Evolutionary conservation across 2,329 filamentous ascomycete genomes (phyloP), one percentile per base, ranked within the genome.

Genomic region (Canariomyces notabilis): DNA sequence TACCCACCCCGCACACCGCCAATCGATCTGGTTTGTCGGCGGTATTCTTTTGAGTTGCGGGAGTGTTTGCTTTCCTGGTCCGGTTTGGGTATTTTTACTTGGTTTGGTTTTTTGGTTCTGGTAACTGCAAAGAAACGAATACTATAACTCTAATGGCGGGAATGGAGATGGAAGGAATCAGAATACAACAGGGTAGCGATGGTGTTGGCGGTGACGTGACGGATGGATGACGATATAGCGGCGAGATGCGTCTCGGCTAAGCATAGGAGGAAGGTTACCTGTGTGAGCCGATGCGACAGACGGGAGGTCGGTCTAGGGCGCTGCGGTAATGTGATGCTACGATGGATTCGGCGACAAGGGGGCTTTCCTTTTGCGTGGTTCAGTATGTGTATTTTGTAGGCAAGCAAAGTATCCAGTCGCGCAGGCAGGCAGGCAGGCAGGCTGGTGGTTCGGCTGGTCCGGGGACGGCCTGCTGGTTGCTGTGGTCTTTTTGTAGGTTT

Each of bases 401-500:
- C 26, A 29, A 29, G 26, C 26, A 29, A 29, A 29, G 26, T 12
- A 9, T n/a, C n/a, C n/a, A n/a, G n/a, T n/a, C n/a, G n/a, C n/a
- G n/a, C n/a, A 29, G 14, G 9, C 26, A 29, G 26, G 14, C 26
- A 29, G 26, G 9, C 26, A 12, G 26, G 26, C 3, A 29, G 7
- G 26, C 9, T 29, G 26, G 26, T 29, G 26, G 8, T 37, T 48
- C 46, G 46, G 41, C 46, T 48, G 46, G 46, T 48, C 37, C 46
- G 46, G 41, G 36, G 29, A n/a, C 26, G 42, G 42, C 42, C 9
- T 20, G n/a, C 15, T 38, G 35, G 18, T 18, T 26, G 18, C 9
- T 11, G 26, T 8, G 26, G 26, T 29, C 39, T 2, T 33, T 7
- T 32, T 18, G 32, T 32, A 5, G 7, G 4, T 29, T 5, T 8